These are phyloP conservation scores for Trypanosomatidae sp. DNA, from an alignment of 208 protist species.

Conservation along the genomic window DNA sequence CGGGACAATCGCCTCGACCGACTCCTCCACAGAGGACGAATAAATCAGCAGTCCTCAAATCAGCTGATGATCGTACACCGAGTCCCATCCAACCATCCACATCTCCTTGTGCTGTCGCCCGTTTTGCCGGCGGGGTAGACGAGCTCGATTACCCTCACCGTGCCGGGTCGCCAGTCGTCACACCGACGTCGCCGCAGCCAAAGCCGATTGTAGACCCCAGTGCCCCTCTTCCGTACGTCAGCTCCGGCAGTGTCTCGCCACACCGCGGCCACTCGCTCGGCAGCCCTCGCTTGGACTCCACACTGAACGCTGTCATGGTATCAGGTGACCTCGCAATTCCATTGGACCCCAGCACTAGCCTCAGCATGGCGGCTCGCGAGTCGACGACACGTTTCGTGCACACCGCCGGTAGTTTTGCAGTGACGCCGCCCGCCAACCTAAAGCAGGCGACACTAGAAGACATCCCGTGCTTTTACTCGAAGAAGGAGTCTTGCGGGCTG, in stretches of 20 bases:
- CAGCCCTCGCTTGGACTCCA: conserved; percentile 28
- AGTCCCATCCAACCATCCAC: conserved; percentile 41
- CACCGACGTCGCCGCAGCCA: conserved; percentile 28
- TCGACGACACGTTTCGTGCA: conserved; percentile 48
- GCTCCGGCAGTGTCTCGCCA: conserved; percentile 26
- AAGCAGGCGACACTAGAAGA: conserved; percentile 56
- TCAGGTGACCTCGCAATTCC: conserved; percentile 36
- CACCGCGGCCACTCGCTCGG: conserved; percentile 33
- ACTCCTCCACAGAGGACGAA: conserved; percentile 24
- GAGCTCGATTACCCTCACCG: conserved; percentile 72
- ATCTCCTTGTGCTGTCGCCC: conserved; percentile 13
- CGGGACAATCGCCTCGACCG: conserved; percentile 38
- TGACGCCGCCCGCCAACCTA: conserved; percentile 52
- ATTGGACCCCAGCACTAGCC: conserved; percentile 22
- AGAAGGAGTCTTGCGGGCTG: conserved; percentile 51
- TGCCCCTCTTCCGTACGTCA: conserved; percentile 58
- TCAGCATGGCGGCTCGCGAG: conserved; percentile 31
- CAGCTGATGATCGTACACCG: conserved; percentile 39
- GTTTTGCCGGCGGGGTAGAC: conserved; percentile 69
- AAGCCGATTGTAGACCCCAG: conserved; percentile 71
- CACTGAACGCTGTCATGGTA: conserved; percentile 40
- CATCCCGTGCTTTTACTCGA: conserved; percentile 81
- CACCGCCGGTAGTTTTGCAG: conserved; percentile 50
- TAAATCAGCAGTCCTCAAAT: conserved; percentile 2
- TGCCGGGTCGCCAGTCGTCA: conserved; percentile 39